phyloP scores from a whole-genome alignment of 768 basidiomycete species.

The Punctularia strigosozonata region DNA sequence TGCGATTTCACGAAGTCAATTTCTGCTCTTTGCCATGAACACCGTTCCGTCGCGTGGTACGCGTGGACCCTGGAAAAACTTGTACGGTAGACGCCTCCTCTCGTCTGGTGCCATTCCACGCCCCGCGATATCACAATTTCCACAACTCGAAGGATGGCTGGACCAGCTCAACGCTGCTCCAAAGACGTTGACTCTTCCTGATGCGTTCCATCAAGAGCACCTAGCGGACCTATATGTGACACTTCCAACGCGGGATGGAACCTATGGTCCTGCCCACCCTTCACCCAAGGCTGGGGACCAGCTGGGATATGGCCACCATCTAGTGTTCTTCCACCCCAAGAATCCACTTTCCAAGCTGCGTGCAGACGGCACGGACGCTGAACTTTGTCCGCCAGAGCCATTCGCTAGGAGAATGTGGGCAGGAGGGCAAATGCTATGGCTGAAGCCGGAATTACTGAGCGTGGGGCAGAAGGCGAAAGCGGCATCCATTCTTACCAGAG shows the following conservation, averaged over 20 bases:
- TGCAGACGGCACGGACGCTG: conserved; percentile 61
- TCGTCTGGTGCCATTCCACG: too few relatives aligned
- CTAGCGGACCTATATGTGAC: conserved; percentile 56
- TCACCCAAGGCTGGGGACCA: conserved; percentile 30
- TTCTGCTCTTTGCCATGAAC: too few relatives aligned
- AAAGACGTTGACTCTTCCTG: conserved; percentile 32
- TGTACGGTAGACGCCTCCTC: too few relatives aligned
- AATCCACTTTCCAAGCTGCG: conserved; percentile 44
- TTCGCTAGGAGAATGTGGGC: conserved; percentile 81
- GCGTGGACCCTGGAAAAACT: too few relatives aligned
- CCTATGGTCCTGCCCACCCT: conserved; percentile 22
- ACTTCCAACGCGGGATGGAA: conserved; percentile 62
- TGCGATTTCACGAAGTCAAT: too few relatives aligned
- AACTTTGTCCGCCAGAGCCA: conserved; percentile 61
- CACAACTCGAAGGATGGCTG: too few relatives aligned
- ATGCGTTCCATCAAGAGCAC: conserved; percentile 42
- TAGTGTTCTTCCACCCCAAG: conserved; percentile 64
- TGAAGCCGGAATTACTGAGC: conserved; percentile 35
- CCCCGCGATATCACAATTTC: too few relatives aligned
- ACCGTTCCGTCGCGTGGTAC: too few relatives aligned
- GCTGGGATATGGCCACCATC: conserved; percentile 54
- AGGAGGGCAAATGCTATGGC: conserved; percentile 57
- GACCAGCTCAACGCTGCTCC: conserved; percentile 44
- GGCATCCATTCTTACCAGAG: conserved; percentile 34
- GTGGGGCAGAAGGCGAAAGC: conserved; percentile 43